These are phyloP conservation scores for Parasitella parasitica DNA, from an alignment of 371 early-diverging fungal genomes.

Conservation along the genomic window DNA sequence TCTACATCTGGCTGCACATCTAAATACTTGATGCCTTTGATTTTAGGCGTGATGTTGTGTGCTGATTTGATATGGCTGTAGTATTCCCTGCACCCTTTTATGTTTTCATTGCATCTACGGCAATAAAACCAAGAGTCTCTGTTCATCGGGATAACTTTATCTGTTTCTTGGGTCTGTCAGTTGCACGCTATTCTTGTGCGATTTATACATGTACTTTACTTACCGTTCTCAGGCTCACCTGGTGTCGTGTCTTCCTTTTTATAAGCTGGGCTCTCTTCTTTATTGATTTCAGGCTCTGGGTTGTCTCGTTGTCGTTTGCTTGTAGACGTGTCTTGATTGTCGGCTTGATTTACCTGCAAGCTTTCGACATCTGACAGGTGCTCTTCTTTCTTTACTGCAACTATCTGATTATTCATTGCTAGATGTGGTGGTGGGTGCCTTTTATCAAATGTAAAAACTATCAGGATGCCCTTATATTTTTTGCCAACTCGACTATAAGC, in stretches of 20 bases:
- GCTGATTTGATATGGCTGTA: background rate
- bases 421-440: background rate
- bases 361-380: background rate
- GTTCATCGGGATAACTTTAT: background rate
- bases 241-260: too few relatives aligned
- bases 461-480: background rate
- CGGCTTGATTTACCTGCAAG: too few relatives aligned
- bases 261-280: too few relatives aligned
- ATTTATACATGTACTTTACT: too few relatives aligned
- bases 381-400: background rate
- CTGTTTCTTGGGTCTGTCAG: background rate
- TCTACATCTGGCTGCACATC: background rate
- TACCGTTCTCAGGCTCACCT: too few relatives aligned
- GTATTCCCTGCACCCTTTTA: background rate
- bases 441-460: background rate
- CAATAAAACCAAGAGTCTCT: background rate
- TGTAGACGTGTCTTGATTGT: too few relatives aligned
- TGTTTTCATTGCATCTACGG: background rate
- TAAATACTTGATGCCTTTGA: background rate
- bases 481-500: background rate
- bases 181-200: too few relatives aligned
- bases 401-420: background rate
- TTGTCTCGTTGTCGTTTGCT: too few relatives aligned
- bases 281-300: too few relatives aligned
- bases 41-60: background rate